phyloP scores from a whole-genome alignment of 2,329 filamentous ascomycete species.

The Epichloe aotearoae region DNA sequence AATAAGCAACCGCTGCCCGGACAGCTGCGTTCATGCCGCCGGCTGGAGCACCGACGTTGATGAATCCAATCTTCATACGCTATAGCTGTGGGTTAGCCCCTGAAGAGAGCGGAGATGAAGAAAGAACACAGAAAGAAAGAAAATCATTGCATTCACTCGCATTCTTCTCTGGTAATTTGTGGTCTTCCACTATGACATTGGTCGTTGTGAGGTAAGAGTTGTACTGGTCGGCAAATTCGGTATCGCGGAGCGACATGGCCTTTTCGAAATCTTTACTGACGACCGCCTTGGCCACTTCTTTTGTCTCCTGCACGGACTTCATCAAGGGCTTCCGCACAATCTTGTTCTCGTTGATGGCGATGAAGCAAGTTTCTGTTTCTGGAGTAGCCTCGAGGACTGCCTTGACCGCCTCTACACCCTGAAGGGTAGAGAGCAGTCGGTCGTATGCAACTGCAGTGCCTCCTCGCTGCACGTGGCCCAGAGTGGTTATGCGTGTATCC shows the following conservation, averaged over 20 bases:
- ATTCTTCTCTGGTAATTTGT: constrained; percentile 57
- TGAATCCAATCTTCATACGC: constrained; percentile 87
- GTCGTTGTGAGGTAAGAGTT: constrained; percentile 85
- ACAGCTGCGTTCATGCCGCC: constrained; percentile 98
- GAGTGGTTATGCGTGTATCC: constrained; percentile 86
- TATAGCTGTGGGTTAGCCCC: constrained; percentile 24
- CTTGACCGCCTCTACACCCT: constrained; percentile 88
- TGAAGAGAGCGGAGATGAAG: background rate
- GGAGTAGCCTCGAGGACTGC: constrained; percentile 83
- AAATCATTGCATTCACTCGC: constrained; percentile 28
- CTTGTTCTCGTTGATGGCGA: constrained; percentile 96
- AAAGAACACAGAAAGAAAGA: too few relatives aligned
- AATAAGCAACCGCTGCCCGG: constrained; percentile 85
- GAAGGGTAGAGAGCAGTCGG: constrained; percentile 80
- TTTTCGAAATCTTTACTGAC: constrained; percentile 69
- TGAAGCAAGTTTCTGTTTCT: constrained; percentile 83
- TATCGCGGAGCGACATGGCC: constrained; percentile 80
- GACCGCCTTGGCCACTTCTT: constrained; percentile 72
- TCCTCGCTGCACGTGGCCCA: constrained; percentile 95
- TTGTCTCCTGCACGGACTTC: constrained; percentile 75
- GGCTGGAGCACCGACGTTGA: constrained; percentile 91
- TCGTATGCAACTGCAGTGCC: constrained; percentile 89
- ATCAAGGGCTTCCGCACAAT: constrained; percentile 83
- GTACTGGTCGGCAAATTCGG: constrained; percentile 89
- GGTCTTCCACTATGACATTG: constrained; percentile 56